These are phyloP conservation scores for Penicillium cosmopolitanum DNA, from an alignment of 495 filamentous ascomycete species.

Conservation along the genomic window DNA sequence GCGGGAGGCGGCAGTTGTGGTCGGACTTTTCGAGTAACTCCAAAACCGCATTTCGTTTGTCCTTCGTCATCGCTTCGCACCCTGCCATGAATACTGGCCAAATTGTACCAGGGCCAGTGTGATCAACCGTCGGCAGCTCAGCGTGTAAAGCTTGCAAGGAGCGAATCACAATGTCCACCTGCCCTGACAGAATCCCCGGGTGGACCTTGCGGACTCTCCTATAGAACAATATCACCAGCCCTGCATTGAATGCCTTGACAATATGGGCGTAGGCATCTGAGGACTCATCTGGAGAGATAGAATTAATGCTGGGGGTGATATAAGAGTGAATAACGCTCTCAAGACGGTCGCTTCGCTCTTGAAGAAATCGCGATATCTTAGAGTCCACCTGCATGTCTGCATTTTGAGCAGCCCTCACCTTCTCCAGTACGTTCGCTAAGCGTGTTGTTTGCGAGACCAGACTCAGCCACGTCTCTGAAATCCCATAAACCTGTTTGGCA, in stretches of 20 bases:
- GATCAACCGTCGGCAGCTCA: background rate
- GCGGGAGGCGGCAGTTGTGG: slow-evolving; percentile 13
- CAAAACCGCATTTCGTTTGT: slow-evolving; percentile 20
- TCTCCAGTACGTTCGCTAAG: slow-evolving; percentile 33
- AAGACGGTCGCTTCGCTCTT: slow-evolving; percentile 25
- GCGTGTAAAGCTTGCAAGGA: slow-evolving; percentile 15
- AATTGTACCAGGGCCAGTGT: slow-evolving; percentile 22
- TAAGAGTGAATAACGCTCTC: slow-evolving; percentile 33
- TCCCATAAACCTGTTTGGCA: slow-evolving; percentile 29
- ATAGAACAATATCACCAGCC: slow-evolving; percentile 37
- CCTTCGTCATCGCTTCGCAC: slow-evolving; percentile 21
- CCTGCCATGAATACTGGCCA: slow-evolving; percentile 37
- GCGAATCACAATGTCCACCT: slow-evolving; percentile 27
- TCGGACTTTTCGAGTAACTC: slow-evolving; percentile 18
- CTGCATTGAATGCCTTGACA: slow-evolving; percentile 27
- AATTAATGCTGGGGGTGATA: background rate
- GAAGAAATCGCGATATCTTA: slow-evolving; percentile 24
- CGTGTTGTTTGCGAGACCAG: slow-evolving; percentile 33
- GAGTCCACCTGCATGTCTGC: slow-evolving; percentile 8
- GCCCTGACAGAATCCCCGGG: slow-evolving; percentile 22
- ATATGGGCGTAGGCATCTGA: slow-evolving; percentile 11
- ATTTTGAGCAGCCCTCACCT: slow-evolving; percentile 18
- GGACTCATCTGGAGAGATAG: background rate
- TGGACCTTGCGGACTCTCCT: slow-evolving; percentile 30
- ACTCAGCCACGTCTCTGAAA: slow-evolving; percentile 37